Evolutionary conservation across 2,329 filamentous ascomycete species (phyloP).

Genomic region (Plenodomus tracheiphilus): DNA sequence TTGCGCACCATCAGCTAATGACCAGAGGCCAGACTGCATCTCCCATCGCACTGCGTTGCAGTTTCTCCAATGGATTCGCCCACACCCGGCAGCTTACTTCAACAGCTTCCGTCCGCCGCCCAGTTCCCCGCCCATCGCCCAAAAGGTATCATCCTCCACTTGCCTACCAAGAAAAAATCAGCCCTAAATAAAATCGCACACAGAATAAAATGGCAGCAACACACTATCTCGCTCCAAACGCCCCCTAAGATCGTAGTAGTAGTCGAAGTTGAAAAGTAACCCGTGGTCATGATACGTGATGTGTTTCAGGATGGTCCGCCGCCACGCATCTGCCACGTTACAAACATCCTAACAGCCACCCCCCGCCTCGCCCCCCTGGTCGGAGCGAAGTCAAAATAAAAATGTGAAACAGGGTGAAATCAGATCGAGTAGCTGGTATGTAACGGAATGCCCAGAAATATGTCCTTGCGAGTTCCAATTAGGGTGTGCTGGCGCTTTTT

Average conservation of each 20-base stretch:
- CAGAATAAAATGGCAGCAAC: not conserved
- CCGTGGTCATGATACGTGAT: constrained; percentile 16
- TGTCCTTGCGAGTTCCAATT: constrained; percentile 29
- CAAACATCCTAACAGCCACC: not conserved
- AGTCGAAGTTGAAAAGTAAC: constrained; percentile 2
- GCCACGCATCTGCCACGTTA: constrained; percentile 11
- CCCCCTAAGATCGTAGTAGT: not conserved
- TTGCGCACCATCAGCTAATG: no score
- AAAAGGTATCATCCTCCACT: not conserved
- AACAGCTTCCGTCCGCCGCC: no score
- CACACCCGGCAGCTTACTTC: no score
- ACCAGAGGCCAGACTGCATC: not conserved
- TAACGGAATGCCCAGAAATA: constrained; percentile 7
- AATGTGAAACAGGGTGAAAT: constrained; percentile 3
- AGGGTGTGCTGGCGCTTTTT: constrained; percentile 34
- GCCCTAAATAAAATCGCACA: not conserved
- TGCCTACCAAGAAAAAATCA: not conserved
- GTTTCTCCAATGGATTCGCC: no score
- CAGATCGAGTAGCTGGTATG: constrained; percentile 6
- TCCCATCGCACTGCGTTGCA: not conserved
- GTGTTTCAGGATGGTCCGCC: constrained; percentile 15
- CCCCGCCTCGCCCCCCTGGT: not conserved
- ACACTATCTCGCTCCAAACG: not conserved
- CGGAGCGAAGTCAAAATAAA: not conserved
- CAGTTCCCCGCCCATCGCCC: not conserved